These are phyloP conservation scores for Colletotrichum siamense DNA, from an alignment of 2,329 filamentous ascomycete species.

Conservation along the genomic window DNA sequence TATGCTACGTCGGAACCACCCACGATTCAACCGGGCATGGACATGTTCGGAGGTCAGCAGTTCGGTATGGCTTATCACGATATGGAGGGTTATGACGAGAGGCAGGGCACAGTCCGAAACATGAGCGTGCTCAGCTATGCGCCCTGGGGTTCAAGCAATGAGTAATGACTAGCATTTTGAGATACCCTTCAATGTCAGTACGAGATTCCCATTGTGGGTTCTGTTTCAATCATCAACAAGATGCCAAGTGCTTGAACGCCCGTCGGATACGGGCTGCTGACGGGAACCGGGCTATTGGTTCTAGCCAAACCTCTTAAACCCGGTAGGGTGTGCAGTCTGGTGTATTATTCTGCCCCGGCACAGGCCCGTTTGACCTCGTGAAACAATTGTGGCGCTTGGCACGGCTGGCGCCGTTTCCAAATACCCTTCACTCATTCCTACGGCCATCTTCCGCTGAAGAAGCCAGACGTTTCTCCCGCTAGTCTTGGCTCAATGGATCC, in stretches of 20 bases:
- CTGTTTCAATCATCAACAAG: not conserved
- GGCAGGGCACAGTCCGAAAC: not conserved
- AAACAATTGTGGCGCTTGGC: not conserved
- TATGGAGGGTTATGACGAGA: not conserved
- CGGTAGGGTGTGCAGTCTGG: not conserved
- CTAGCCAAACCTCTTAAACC: not conserved
- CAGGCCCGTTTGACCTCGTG: not conserved
- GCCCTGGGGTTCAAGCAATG: not conserved
- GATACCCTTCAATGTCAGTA: not conserved
- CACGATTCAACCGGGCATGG: not conserved
- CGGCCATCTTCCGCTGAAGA: not conserved
- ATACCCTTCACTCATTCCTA: too few species aligned
- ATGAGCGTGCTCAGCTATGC: not conserved
- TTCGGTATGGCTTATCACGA: not conserved
- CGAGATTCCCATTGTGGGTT: not conserved
- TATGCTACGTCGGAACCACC: not conserved
- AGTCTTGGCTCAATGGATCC: not conserved
- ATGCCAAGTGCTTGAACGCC: not conserved
- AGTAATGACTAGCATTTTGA: not conserved
- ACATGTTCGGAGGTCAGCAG: not conserved
- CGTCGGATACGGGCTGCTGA: not conserved
- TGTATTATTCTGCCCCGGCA: not conserved
- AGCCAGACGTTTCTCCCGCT: not conserved
- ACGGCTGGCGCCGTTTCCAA: not conserved
- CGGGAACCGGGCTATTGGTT: not conserved